Evolutionary conservation across 2,329 filamentous ascomycete species (phyloP), one percentile per base, ranked within the genome.

Genomic region (Aspergillus clavatus): DNA sequence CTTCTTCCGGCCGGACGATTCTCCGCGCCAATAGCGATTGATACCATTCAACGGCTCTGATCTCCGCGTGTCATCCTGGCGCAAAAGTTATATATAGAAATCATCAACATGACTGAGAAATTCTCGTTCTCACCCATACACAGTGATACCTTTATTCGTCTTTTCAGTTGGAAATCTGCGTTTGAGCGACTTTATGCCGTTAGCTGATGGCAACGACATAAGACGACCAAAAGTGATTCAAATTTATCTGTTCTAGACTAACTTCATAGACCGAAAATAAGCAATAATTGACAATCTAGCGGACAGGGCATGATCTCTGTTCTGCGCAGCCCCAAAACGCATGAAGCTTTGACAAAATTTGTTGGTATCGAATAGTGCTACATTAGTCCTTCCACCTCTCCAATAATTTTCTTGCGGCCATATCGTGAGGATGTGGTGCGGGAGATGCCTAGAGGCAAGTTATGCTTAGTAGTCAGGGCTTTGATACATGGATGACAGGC

Each of bases 371-470:
- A 18, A 11, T 18, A 24, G 8, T 35, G 31, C 16, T 19, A 11
- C 18, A 21, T 21, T 35, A 82, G 63, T 83, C 79, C 62, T 77
- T 78, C 79, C 79, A 82, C 51, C 79, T 69, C 38, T 74, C 74
- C 48, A 82, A 60, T 60, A 75, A 82, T 54, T 74, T 77, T 39
- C 74, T 72, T 76, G 81, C 80, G 45, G 58, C 52, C 44, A 53
- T 51, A 40, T 79, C 75, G 66, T 41, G 72, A 69, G 75, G 75
- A 50, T 69, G 66, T 29, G 72, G 63, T 38, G 76, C 76, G 11
- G 79, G 67, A n/a, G 79, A 68, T 53, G 73, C 77, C 80, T 83
- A 55, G 44, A 39, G 14, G 22, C 38, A 33, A 27, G 22, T 26
- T 33, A 7, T 23, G 7, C 39, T 35, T 10, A 12, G 36, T 14